Base-by-base conservation (phyloP, 371 early-diverging fungal genomes). In the Haplosporangium sp. region DNA sequence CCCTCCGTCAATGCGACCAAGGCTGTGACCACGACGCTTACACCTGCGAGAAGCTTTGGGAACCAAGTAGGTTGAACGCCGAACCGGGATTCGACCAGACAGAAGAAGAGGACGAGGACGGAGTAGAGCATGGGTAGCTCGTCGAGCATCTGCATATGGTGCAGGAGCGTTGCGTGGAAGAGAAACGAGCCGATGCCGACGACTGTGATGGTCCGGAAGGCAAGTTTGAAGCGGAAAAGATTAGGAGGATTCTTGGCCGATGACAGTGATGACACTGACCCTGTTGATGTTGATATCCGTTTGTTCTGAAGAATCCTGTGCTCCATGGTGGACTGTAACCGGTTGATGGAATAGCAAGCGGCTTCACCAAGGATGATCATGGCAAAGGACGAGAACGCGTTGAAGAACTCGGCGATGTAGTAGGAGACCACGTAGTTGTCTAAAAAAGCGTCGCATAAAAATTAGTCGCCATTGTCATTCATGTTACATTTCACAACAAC, bases 101-200 rank as follows among this genome's bases (percentile, higher is more conserved):
- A 69, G 51, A 69, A 75, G 55, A 75, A 69, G 6, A 76, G 59
- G 42, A 48, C 62, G 10, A 70, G 58, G 20, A 70, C 76, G 2
- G 76, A 66, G 61, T 76, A 90, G 42, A 92, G 77, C 92, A 92
- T 92, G n/a, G 92, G 92, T 16, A 92, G 70, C 56, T 92, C 92
- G 72, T 92, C 92, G n/a, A 87, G 69, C 83, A 89, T 86, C 59
- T 91, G 91, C 77, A 82, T 86, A 5, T 80, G 69, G 69, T 88
- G 85, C 18, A 81, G 71, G 2, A 91, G 83, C 0, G 90, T 91
- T 4, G 85, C 90, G 74, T 91, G 92, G 77, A 91, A 91, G 59
- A 90, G 82, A 57, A 84, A 81, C 38, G 86, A 85, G 18, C 91
- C 91, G 18, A 89, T 68, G 6, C 91, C 91, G 12, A 91, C 87